A percentile compares a stretch with the other conserved stretches of the same genome.
Evolutionary conservation across 257 asterid genomes (phyloP).

Genomic region (Salvia rosmarinus): DNA sequence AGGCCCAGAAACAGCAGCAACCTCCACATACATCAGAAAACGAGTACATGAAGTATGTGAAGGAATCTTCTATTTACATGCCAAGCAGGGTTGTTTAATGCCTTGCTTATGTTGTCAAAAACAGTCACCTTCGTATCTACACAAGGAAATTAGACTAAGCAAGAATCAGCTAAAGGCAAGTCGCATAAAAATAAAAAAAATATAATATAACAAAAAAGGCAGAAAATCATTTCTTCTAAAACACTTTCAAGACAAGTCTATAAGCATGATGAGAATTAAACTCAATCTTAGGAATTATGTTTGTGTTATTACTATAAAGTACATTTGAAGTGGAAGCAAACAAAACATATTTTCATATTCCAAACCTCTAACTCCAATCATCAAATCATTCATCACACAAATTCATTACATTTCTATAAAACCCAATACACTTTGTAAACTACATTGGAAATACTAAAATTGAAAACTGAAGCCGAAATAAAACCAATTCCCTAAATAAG

Average conservation of each 20-base stretch:
- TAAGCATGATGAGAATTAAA: background rate
- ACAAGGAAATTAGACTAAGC: conserved; percentile 13
- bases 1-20: background rate
- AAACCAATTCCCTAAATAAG: too few species aligned
- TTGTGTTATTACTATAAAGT: too few species aligned
- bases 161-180: conserved; percentile 4
- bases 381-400: background rate
- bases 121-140: conserved; percentile 30
- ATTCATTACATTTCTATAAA: background rate
- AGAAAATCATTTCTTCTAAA: background rate
- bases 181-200: background rate
- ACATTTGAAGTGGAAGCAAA: background rate
- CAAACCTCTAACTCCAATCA: background rate
- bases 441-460: background rate
- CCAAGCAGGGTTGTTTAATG: conserved; percentile 14
- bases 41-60: conserved; percentile 3
- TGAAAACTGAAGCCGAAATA: too few species aligned
- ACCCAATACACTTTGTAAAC: background rate
- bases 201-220: too few species aligned
- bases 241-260: background rate
- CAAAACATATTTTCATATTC: background rate
- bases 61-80: conserved; percentile 6
- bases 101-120: background rate
- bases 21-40: conserved; percentile 18
- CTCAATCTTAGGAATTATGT: background rate